phyloP scores from a whole-genome alignment of 2,329 filamentous ascomycete genomes.

The Xylaria multiplex region DNA sequence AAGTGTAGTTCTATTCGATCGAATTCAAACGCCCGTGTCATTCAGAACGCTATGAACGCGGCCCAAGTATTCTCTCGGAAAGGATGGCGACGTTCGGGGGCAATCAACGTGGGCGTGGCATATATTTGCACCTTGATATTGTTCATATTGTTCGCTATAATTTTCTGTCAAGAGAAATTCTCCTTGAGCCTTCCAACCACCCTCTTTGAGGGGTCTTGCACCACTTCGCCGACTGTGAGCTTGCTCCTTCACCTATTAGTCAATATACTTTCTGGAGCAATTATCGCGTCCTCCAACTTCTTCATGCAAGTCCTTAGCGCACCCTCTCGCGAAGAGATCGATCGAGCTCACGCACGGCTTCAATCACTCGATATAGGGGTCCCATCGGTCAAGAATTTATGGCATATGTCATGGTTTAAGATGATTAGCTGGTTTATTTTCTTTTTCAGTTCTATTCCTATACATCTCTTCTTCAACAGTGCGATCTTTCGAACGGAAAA shows the following conservation, averaged over 20 bases:
- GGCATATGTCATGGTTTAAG: not conserved
- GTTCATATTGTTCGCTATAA: not conserved
- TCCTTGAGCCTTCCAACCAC: not conserved
- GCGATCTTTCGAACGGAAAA: slow-evolving; percentile 1
- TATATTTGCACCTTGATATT: not conserved
- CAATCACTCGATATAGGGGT: slow-evolving; percentile 10
- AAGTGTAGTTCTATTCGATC: no score
- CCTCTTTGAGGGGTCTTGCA: slow-evolving; percentile 14
- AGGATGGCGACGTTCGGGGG: slow-evolving; percentile 11
- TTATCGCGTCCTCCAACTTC: not conserved
- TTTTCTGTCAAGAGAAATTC: not conserved
- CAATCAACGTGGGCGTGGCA: slow-evolving; percentile 7
- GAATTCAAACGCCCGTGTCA: no score
- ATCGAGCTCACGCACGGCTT: not conserved
- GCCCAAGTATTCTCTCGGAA: not conserved
- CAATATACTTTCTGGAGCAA: not conserved
- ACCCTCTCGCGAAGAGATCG: slow-evolving; percentile 5
- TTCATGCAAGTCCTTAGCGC: not conserved
- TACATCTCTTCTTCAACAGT: slow-evolving; percentile 18
- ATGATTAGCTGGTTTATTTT: not conserved
- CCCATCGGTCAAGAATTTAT: not conserved
- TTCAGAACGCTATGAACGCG: no score
- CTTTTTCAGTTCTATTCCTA: slow-evolving; percentile 3
- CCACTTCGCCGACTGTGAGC: not conserved
- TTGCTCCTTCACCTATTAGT: slow-evolving; percentile 1